Percentiles rank a stretch among this genome's conserved stretches.
phyloP scores from a whole-genome alignment of 2,329 filamentous ascomycete species.

The Fusarium sp. region DNA sequence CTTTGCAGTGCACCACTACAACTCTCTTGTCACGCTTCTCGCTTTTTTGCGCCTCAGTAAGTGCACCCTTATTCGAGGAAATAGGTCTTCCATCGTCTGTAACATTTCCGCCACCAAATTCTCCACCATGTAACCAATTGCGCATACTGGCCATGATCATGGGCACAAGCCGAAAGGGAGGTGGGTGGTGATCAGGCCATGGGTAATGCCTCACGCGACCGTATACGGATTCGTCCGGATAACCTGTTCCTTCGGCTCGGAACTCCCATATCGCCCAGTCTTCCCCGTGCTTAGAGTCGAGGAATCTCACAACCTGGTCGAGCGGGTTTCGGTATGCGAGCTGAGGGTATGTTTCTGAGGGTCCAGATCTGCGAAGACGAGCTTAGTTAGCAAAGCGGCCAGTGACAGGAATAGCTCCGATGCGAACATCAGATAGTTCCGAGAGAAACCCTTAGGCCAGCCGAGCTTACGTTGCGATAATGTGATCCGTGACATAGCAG shows the following conservation, averaged over 20 bases:
- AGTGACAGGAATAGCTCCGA: accelerated
- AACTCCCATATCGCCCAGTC: slow-evolving; percentile 99
- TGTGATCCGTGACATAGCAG: slow-evolving; percentile 92
- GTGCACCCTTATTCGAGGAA: slow-evolving; percentile 26
- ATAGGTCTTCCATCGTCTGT: slow-evolving; percentile 34
- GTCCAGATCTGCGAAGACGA: slow-evolving; percentile 78
- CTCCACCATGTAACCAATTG: slow-evolving; percentile 79
- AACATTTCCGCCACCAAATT: slow-evolving; percentile 50
- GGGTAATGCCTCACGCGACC: slow-evolving; percentile 89
- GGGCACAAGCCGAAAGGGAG: slow-evolving; percentile 89
- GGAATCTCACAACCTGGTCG: slow-evolving; percentile 85
- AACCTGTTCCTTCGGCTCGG: slow-evolving; percentile 94
- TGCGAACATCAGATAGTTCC: accelerated
- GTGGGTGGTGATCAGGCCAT: slow-evolving; percentile 97
- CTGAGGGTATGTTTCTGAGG: slow-evolving; percentile 89
- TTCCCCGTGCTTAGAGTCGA: slow-evolving; percentile 84
- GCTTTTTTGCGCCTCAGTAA: slow-evolving; percentile 50
- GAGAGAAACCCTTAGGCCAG: accelerated
- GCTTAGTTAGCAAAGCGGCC: slow-evolving; percentile 24
- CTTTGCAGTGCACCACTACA: slow-evolving; percentile 95
- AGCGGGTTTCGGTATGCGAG: slow-evolving; percentile 94
- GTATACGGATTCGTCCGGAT: slow-evolving; percentile 91
- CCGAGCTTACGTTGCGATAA: slow-evolving; percentile 69
- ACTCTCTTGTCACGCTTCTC: slow-evolving; percentile 68
- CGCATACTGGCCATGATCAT: slow-evolving; percentile 93